These are phyloP conservation scores for Phaseolus coccineus DNA, from an alignment of 331 rosid species.

Conservation along the genomic window DNA sequence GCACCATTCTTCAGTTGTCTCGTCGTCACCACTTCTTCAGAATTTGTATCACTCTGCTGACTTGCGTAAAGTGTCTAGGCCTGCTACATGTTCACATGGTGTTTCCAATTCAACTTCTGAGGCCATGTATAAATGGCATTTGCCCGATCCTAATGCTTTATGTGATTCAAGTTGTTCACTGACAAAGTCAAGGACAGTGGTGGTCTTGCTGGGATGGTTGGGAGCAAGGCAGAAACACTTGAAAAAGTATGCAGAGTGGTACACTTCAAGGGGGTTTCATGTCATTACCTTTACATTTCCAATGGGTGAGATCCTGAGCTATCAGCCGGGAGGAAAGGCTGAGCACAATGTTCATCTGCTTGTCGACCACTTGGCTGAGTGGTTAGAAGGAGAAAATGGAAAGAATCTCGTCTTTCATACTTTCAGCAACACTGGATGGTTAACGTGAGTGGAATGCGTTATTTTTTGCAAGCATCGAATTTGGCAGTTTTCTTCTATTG, in stretches of 20 bases:
- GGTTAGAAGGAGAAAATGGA: slow-evolving; percentile 90
- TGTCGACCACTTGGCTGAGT: slow-evolving; percentile 82
- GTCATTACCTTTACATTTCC: slow-evolving; percentile 90
- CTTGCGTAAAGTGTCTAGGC: slow-evolving; percentile 52
- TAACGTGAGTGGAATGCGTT: slow-evolving; percentile 67
- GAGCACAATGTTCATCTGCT: slow-evolving; percentile 79
- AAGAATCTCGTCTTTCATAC: slow-evolving; percentile 93
- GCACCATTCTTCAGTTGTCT: slow-evolving; percentile 53
- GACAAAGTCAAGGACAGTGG: slow-evolving; percentile 79
- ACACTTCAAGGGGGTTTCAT: slow-evolving; percentile 92
- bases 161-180: slow-evolving; percentile 58
- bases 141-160: slow-evolving; percentile 70
- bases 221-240: slow-evolving; percentile 97
- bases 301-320: slow-evolving; percentile 77
- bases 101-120: slow-evolving; percentile 56
- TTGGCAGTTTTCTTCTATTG: slow-evolving; percentile 14
- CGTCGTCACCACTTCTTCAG: slow-evolving; percentile 62
- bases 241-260: slow-evolving; percentile 91
- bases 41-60: slow-evolving; percentile 69
- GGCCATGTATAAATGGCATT: slow-evolving; percentile 90
- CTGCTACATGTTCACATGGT: slow-evolving; percentile 41
- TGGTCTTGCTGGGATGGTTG: slow-evolving; percentile 95
- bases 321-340: slow-evolving; percentile 82
- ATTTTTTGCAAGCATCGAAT: neutral
- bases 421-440: slow-evolving; percentile 99